A percentile compares a stretch with the other conserved stretches of the same genome.
Conservation (phyloP, 768 basidiomycete species). For the Tephrocybe sp. region DNA sequence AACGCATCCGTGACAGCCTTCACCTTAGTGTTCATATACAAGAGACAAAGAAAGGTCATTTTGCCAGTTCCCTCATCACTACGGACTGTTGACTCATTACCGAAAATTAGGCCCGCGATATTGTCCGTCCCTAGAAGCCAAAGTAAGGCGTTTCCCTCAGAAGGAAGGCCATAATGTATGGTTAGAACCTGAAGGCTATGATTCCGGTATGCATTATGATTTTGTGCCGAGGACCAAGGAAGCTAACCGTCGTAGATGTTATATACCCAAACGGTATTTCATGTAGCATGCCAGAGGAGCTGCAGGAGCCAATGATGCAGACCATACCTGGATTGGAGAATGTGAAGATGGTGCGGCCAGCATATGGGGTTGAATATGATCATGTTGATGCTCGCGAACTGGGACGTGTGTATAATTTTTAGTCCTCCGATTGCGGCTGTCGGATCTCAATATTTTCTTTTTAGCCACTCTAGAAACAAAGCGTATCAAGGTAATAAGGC, state of each 20-base stretch:
- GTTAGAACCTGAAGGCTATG: constrained; percentile 92
- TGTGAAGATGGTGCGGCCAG: constrained; percentile 79
- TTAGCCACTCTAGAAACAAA: constrained; percentile 86
- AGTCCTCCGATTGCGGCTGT: neutral
- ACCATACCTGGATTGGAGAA: constrained; percentile 85
- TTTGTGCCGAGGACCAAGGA: neutral
- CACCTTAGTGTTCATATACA: constrained; percentile 83
- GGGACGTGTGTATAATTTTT: constrained; percentile 43
- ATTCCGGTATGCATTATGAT: constrained; percentile 53
- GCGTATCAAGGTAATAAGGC: constrained; percentile 56
- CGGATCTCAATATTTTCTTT: neutral
- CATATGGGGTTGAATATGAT: constrained; percentile 94
- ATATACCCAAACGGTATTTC: constrained; percentile 92
- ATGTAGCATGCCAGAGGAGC: constrained; percentile 81
- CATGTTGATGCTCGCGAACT: constrained; percentile 86
- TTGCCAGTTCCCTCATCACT: neutral
- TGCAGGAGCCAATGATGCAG: constrained; percentile 80
- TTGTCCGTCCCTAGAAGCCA: constrained; percentile 88
- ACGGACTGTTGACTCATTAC: neutral
- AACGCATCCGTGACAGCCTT: constrained; percentile 71
- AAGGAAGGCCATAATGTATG: constrained; percentile 74
- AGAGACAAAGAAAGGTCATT: constrained; percentile 78
- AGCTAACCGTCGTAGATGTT: constrained; percentile 46
- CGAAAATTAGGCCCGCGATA: constrained; percentile 71
- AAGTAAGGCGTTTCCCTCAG: constrained; percentile 74